Evolutionary conservation across 768 basidiomycete genomes (phyloP).

Genomic region (Phanerodontia chrysosporium): DNA sequence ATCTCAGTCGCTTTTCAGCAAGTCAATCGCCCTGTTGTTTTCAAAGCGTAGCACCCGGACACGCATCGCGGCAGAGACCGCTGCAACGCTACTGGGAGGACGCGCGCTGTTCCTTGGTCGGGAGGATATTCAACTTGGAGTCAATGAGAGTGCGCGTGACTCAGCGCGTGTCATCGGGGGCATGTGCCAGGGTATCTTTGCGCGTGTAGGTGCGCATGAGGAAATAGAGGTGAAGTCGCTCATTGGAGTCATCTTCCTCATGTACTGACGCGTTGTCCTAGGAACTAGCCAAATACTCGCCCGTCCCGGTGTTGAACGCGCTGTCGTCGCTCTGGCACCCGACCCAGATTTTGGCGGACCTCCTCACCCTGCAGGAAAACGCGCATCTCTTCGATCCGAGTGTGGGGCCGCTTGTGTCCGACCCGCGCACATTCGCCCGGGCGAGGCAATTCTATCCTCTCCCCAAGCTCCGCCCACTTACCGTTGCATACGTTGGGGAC

Average conservation of each 20-base stretch:
- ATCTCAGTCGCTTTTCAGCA: constrained; percentile 72
- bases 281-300: constrained; percentile 88
- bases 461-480: constrained; percentile 68
- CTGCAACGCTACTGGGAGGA: constrained; percentile 75
- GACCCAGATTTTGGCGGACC: constrained; percentile 90
- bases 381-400: constrained; percentile 46
- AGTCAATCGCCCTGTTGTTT: constrained; percentile 87
- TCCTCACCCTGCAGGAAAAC: constrained; percentile 84
- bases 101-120: constrained; percentile 84
- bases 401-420: not conserved
- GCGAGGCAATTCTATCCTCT: constrained; percentile 23
- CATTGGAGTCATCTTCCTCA: not conserved
- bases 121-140: constrained; percentile 93
- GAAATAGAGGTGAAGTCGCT: constrained; percentile 77
- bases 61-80: constrained; percentile 83
- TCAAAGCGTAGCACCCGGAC: constrained; percentile 93
- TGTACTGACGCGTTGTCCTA: constrained; percentile 26
- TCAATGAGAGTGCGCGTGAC: constrained; percentile 86
- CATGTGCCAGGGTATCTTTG: constrained; percentile 97
- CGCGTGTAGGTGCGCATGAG: constrained; percentile 86
- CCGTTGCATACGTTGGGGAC: constrained; percentile 91
- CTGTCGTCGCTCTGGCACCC: constrained; percentile 96
- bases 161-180: constrained; percentile 85
- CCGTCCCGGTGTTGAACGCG: constrained; percentile 94
- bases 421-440: not conserved